These are phyloP conservation scores for Crucibulum laeve DNA, from an alignment of 768 basidiomycete species.

Conservation along the genomic window DNA sequence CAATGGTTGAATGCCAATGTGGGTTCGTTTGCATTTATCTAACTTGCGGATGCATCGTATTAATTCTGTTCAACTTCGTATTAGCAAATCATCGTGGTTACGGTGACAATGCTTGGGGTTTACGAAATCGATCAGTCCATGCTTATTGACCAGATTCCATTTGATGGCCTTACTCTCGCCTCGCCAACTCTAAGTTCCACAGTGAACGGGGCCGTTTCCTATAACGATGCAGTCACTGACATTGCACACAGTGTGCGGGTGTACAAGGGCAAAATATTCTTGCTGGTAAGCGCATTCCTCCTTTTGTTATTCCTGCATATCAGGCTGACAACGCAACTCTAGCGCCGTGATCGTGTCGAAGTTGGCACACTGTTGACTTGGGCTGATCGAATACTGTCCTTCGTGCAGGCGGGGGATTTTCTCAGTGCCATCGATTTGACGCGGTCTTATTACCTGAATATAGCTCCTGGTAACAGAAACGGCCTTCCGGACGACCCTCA, in stretches of 20 bases:
- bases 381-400: constrained; percentile 87
- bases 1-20: constrained; percentile 91
- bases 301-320: constrained; percentile 2
- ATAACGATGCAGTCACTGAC: constrained; percentile 45
- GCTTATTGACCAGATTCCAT: constrained; percentile 58
- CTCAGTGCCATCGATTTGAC: constrained; percentile 85
- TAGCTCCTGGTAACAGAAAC: constrained; percentile 82
- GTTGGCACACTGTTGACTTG: constrained; percentile 89
- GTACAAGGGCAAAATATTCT: constrained; percentile 89
- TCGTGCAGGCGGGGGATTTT: constrained; percentile 85
- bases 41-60: not conserved
- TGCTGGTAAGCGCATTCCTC: constrained; percentile 57
- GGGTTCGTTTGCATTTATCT: constrained; percentile 35
- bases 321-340: constrained; percentile 6
- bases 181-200: constrained; percentile 49
- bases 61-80: constrained; percentile 5
- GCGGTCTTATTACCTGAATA: constrained; percentile 74
- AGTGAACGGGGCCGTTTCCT: constrained; percentile 39
- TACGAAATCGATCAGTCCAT: constrained; percentile 57
- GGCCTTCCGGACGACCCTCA: constrained; percentile 68
- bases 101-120: constrained; percentile 54
- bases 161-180: constrained; percentile 52
- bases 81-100: constrained; percentile 70
- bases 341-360: constrained; percentile 64
- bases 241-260: constrained; percentile 69